Evolutionary conservation across 192 early-diverging fungal genomes (phyloP), one percentile per base, ranked within the genome.

Genomic region (Podila verticillata): DNA sequence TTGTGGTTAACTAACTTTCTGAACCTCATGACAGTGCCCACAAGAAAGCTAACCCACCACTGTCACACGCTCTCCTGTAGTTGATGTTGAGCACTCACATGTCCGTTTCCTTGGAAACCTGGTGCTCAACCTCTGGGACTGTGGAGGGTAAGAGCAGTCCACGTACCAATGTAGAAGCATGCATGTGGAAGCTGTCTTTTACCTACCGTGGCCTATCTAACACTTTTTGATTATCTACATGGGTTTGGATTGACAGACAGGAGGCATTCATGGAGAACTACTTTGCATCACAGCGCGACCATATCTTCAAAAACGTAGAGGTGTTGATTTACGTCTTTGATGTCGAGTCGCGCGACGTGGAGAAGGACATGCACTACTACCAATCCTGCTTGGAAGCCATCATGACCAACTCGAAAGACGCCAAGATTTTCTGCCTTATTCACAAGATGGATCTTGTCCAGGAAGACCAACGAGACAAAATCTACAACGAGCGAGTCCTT

Each of bases 321-420:
- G 96, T 99, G n/a, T 88, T 99, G 20, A 99, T 99, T 72, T 99
- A 98, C 72, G 96, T 99, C 63, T 98, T 99, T 85, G 96, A 99
- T 84, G 90, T 98, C 47, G 97, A 98, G 83, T 93, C 91, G 35
- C 87, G 94, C 31, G 96, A 98, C 68, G 87, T 91, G 57, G 95
- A 97, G 73, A 92, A 93, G 79, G 98, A 99, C 80, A 88, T 98
- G 86, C 82, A 89, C 54, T 94, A 97, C 78, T 98, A 96, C 70
- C 93, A 97, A 81, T 91, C 90, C 24, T 95, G 93, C 61, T 81
- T 99, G 47, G 90, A 96, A 24, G 93, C 93, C 34, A 92, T 99
- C 66, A 63, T 88, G 70, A 80, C 85, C 29, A 92, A 92, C 65
- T 96, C 95, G 24, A 91, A 89, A 61, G 95, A 98, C 61, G 97